Evolutionary conservation across 192 early-diverging fungal genomes (phyloP), one percentile per base, ranked within the genome.

Genomic region (Coemansia sp.): DNA sequence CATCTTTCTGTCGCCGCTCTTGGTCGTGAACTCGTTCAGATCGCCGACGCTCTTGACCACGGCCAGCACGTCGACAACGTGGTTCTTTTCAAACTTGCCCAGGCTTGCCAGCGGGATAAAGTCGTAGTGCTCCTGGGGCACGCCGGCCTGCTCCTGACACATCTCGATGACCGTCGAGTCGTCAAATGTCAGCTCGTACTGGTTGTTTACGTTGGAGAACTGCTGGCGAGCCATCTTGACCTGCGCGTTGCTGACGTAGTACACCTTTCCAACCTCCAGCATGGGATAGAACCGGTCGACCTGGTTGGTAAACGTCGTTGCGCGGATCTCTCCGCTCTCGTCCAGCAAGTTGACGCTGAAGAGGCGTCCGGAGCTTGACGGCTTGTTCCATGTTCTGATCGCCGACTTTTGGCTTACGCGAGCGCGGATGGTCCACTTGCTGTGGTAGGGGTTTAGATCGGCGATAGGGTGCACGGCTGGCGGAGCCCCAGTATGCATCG

Each of bases 341-440:
- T 99, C 97, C 20, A 90, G 79, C 45, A 99, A 82, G 25, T 86
- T 91, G 42, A 93, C 86, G 74, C 85, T 91, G 68, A 99, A 99
- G 10, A 98, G 85, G 55, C 86, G 85, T 13, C 97, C 97, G 4
- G 88, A 83, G 20, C 89, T 91, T 14, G 77, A 80, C 13, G 71
- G 66, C 70, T 96, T 98, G 61, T 71, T 82, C 90, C 90, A 99
- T 42, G 71, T 71, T 53, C 85, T 89, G 54, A 99, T 89, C 19
- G 88, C 84, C 3, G 87, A 83, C 81, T 99, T 99, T 59, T 86
- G 82, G 30, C 88, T 84, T 11, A 94, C 91, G 45, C 94, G 89
- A 2, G 92, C 97, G 56, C 90, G 87, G 69, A 99, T 98, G 13
- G 92, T 95, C 95, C 95, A 98, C 84, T 86, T 91, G 81, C 88